Percentiles rank a stretch among this genome's conserved stretches.
phyloP scores from a whole-genome alignment of 176 grass and related monocot genomes.

The Puya raimondii region DNA sequence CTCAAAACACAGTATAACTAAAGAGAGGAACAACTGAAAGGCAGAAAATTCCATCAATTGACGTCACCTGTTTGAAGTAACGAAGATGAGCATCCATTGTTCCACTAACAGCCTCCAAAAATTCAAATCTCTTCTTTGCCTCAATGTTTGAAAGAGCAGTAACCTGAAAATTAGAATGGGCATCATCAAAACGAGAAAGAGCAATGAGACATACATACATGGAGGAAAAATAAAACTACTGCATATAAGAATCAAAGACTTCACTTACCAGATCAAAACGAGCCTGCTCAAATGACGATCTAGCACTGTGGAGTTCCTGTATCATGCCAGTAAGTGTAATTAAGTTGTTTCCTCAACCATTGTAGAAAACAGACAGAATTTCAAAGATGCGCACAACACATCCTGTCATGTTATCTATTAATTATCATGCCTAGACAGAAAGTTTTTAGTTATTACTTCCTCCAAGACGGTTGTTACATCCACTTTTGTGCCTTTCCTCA shows the following conservation, averaged over 20 bases:
- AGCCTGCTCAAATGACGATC: constrained; percentile 98
- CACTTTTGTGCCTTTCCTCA: constrained; percentile 90
- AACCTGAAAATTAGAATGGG: constrained; percentile 37
- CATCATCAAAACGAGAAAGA: not conserved
- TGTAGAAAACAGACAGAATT: not conserved
- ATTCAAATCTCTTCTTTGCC: constrained; percentile 98
- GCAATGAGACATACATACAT: not conserved
- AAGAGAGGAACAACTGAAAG: constrained; percentile 8
- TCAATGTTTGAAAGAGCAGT: constrained; percentile 96
- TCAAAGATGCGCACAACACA: not conserved
- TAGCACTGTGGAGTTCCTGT: constrained; percentile 84
- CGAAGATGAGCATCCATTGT: constrained; percentile 99
- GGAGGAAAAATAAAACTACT: not conserved
- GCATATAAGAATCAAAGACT: not conserved
- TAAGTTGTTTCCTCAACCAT: not conserved
- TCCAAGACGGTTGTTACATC: constrained; percentile 74
- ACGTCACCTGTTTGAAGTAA: constrained; percentile 98
- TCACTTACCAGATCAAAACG: constrained; percentile 77
- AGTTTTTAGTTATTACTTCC: constrained; percentile 54
- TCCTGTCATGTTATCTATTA: not conserved
- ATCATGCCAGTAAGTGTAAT: constrained; percentile 13
- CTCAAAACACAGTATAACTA: constrained; percentile 23
- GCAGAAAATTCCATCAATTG: constrained; percentile 17
- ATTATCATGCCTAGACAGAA: constrained; percentile 14
- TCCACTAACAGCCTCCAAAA: constrained; percentile 98